Conservation (phyloP, 2,329 filamentous ascomycete genomes). For the Cladophialophora chaetospira region DNA sequence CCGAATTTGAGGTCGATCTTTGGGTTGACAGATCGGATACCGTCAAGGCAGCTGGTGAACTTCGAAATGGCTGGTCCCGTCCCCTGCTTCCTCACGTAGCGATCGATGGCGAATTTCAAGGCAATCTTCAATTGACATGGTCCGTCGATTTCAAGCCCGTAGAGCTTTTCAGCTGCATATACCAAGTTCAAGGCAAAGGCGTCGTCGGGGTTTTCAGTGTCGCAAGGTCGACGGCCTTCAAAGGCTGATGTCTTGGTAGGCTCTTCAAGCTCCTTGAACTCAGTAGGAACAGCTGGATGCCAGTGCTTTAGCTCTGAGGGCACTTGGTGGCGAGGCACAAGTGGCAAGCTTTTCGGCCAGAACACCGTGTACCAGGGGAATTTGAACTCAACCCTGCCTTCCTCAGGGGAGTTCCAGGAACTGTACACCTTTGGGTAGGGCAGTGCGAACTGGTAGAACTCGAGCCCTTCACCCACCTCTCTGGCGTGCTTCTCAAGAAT, state of each 20-base stretch:
- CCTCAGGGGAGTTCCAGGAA: slow-evolving; percentile 1
- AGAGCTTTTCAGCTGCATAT: slow-evolving; percentile 31
- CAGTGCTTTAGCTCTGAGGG: slow-evolving; percentile 31
- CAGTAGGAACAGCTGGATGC: slow-evolving; percentile 32
- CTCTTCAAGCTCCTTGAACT: slow-evolving; percentile 21
- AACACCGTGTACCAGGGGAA: slow-evolving; percentile 36
- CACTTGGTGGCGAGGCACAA: slow-evolving; percentile 36
- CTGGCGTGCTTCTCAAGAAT: slow-evolving; percentile 34
- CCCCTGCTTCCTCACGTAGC: neutral
- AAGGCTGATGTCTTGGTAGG: slow-evolving; percentile 29
- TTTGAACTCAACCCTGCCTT: slow-evolving; percentile 7
- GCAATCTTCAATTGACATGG: slow-evolving; percentile 34
- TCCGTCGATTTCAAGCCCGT: slow-evolving; percentile 28
- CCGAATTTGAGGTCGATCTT: slow-evolving; percentile 26
- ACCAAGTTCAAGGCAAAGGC: slow-evolving; percentile 34
- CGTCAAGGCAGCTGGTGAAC: slow-evolving; percentile 14
- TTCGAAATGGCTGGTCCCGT: slow-evolving; percentile 4
- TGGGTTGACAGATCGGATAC: slow-evolving; percentile 21
- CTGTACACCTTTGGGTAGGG: slow-evolving; percentile 12
- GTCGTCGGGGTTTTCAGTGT: slow-evolving; percentile 7
- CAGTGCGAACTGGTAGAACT: slow-evolving; percentile 33
- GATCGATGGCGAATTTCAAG: slow-evolving; percentile 33
- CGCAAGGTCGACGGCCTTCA: slow-evolving; percentile 21
- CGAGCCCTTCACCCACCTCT: slow-evolving; percentile 33
- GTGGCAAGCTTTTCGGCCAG: slow-evolving; percentile 39